Percentiles rank a stretch among this genome's conserved stretches.
These are phyloP conservation scores for Epichloe sibirici DNA, from an alignment of 2,329 filamentous ascomycete genomes.

Conservation along the genomic window DNA sequence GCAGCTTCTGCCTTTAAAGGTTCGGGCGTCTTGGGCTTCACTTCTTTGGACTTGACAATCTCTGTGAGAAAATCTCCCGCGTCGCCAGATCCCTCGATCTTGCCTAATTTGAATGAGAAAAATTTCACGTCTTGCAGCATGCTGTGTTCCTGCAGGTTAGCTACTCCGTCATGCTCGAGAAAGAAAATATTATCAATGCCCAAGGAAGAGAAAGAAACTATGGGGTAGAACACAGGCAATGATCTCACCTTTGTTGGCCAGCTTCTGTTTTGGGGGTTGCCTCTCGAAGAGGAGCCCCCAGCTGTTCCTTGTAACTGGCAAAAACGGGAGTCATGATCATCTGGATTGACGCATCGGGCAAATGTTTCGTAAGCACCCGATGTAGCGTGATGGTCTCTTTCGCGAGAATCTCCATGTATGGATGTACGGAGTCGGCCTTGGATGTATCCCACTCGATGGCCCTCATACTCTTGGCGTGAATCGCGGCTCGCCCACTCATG, in stretches of 20 bases:
- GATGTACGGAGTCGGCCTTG: slow-evolving; percentile 33
- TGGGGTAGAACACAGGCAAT: background rate
- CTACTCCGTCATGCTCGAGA: background rate
- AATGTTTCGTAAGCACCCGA: slow-evolving; percentile 68
- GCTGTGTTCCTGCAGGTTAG: slow-evolving; percentile 28
- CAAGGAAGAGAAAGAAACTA: background rate
- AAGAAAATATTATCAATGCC: background rate
- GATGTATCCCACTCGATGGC: slow-evolving; percentile 60
- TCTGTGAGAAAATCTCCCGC: slow-evolving; percentile 57
- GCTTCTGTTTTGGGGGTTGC: slow-evolving; percentile 52
- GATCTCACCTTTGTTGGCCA: slow-evolving; percentile 58
- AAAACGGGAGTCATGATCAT: slow-evolving; percentile 85
- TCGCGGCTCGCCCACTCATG: slow-evolving; percentile 64
- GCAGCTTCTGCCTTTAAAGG: slow-evolving; percentile 8
- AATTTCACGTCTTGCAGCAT: slow-evolving; percentile 66
- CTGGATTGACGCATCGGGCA: slow-evolving; percentile 62
- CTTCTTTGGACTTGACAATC: slow-evolving; percentile 49
- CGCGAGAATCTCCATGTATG: slow-evolving; percentile 76
- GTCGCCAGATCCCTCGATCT: slow-evolving; percentile 64
- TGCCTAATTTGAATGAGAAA: slow-evolving; percentile 57
- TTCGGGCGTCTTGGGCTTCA: slow-evolving; percentile 15
- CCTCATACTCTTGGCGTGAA: slow-evolving; percentile 64
- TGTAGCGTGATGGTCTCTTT: slow-evolving; percentile 81
- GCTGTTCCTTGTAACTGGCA: slow-evolving; percentile 66
- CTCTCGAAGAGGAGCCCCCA: slow-evolving; percentile 57